These are phyloP conservation scores for Discostella stelligeroides DNA, from an alignment of 108 stramenopile species.

Conservation along the genomic window DNA sequence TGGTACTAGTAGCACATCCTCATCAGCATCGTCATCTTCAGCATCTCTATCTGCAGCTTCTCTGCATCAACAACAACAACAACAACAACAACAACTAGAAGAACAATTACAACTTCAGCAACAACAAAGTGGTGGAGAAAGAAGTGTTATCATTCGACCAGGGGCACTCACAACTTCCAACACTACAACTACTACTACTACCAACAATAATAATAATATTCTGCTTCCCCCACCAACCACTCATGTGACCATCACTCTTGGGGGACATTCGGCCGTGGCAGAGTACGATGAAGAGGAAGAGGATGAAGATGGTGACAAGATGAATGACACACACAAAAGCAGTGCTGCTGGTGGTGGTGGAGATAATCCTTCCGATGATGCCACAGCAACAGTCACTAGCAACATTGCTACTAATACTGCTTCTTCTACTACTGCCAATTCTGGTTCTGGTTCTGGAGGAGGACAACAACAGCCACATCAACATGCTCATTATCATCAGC, in stretches of 20 bases:
- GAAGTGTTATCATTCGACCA: too few relatives aligned
- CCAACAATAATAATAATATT: not conserved
- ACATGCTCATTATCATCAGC: not conserved
- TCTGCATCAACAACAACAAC: not conserved
- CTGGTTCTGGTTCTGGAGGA: not conserved
- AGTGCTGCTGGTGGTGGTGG: too few relatives aligned
- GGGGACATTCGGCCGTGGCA: constrained; percentile 66
- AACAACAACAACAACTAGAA: constrained; percentile 6
- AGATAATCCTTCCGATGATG: too few relatives aligned
- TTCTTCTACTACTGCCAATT: not conserved
- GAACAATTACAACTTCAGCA: too few relatives aligned
- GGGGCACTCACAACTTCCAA: too few relatives aligned
- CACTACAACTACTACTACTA: too few relatives aligned
- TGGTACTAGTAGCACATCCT: not conserved
- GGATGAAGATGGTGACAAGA: too few relatives aligned
- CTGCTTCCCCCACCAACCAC: constrained; percentile 56
- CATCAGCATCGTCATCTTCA: constrained; percentile 1
- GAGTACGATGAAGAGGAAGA: constrained; percentile 63
- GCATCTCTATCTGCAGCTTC: constrained; percentile 19
- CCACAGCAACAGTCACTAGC: too few relatives aligned
- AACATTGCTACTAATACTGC: too few relatives aligned
- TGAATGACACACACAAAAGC: too few relatives aligned
- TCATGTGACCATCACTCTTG: constrained; percentile 74
- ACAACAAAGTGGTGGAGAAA: too few relatives aligned
- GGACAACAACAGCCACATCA: too few relatives aligned